phyloP scores from a whole-genome alignment of 2,329 filamentous ascomycete species.

The Albophoma yamanashiensis region DNA sequence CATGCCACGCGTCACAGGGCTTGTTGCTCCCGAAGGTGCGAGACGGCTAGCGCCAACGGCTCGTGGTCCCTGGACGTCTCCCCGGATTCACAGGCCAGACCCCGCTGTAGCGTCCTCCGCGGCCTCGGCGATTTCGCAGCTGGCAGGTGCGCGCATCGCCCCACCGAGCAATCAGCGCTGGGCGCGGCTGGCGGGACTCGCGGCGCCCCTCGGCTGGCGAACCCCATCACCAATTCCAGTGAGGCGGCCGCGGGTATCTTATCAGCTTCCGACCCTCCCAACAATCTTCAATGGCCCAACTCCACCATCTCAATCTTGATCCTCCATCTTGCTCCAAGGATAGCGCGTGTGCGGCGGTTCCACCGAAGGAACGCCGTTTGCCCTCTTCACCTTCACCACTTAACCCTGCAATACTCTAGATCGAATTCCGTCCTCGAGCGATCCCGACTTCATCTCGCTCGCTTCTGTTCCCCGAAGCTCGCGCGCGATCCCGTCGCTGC shows the following conservation, averaged over 20 bases:
- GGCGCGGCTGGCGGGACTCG: background rate
- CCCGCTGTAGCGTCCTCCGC: background rate
- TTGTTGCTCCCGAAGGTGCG: too few relatives aligned
- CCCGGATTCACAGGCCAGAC: background rate
- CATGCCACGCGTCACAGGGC: too few relatives aligned
- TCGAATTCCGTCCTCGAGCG: background rate
- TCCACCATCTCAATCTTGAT: background rate
- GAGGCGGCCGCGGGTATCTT: background rate
- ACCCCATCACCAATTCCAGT: background rate
- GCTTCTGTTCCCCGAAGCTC: background rate
- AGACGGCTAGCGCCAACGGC: too few relatives aligned
- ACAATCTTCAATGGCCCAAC: background rate
- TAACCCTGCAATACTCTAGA: too few relatives aligned
- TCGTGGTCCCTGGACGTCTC: background rate
- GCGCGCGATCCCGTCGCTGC: background rate
- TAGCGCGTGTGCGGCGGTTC: background rate
- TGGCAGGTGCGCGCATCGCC: background rate
- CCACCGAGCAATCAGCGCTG: background rate
- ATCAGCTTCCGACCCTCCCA: background rate
- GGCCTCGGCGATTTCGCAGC: background rate
- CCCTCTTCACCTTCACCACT: background rate
- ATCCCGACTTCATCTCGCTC: background rate
- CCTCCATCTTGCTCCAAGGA: background rate
- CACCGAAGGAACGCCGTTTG: background rate
- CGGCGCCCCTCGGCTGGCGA: background rate